Conservation (phyloP, 2,329 filamentous ascomycete species). For the Aphanoascus verrucosus region DNA sequence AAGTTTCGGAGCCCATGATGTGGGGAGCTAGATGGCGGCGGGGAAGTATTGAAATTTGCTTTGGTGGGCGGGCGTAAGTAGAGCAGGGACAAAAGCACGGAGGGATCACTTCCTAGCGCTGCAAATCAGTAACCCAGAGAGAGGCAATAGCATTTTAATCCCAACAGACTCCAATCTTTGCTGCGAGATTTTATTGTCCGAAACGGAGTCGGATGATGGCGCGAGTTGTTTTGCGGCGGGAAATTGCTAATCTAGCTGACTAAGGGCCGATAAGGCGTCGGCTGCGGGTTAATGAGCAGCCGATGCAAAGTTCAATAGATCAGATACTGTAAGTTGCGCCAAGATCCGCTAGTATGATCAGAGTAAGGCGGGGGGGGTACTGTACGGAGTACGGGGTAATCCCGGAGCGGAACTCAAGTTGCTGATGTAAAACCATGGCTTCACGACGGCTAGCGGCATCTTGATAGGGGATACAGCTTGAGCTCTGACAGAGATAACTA, state of each 20-base stretch:
- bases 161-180: not conserved
- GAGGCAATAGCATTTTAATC: not conserved
- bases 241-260: not conserved
- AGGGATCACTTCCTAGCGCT: conserved; percentile 1
- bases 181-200: not conserved
- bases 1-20: conserved; percentile 37
- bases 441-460: too few species aligned
- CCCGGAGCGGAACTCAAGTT: too few species aligned
- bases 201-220: not conserved
- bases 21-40: not conserved
- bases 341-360: too few species aligned
- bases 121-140: not conserved
- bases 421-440: too few species aligned
- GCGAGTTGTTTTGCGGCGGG: not conserved
- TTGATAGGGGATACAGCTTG: too few species aligned
- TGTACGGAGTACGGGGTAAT: too few species aligned
- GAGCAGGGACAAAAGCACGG: not conserved
- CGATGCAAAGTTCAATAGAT: not conserved
- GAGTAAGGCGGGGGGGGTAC: too few species aligned
- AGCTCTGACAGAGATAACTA: too few species aligned
- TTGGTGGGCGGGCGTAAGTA: not conserved
- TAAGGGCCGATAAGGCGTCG: conserved; percentile 2
- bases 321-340: not conserved
- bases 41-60: not conserved
- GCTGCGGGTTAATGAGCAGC: too few species aligned